Percentiles rank a stretch among this genome's conserved stretches.
Conservation (phyloP, 345 rosid species). For the Gossypium thurberi region DNA sequence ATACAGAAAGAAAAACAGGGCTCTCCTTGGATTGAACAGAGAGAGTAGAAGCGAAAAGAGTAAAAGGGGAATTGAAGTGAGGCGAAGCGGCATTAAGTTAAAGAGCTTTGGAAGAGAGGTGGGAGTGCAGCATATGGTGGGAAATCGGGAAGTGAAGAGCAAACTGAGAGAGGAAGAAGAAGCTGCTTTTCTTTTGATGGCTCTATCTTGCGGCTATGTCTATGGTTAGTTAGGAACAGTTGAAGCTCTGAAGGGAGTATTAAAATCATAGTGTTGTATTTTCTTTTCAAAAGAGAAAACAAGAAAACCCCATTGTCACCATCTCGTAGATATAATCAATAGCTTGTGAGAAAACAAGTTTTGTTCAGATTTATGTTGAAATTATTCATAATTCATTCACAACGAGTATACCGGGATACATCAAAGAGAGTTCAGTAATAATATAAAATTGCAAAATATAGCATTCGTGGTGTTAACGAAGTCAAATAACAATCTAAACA, state of each 20-base stretch:
- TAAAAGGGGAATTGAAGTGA: not conserved
- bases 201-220: slow-evolving; percentile 37
- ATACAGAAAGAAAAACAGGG: slow-evolving; percentile 60
- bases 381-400: too few relatives aligned
- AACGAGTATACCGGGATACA: too few relatives aligned
- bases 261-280: not conserved
- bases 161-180: slow-evolving; percentile 55
- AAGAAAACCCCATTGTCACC: not conserved
- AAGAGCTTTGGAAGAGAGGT: slow-evolving; percentile 7
- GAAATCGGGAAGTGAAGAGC: slow-evolving; percentile 11
- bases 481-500: not conserved
- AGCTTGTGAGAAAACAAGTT: not conserved
- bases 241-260: not conserved
- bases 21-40: slow-evolving; percentile 24
- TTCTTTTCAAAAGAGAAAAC: not conserved
- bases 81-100: slow-evolving; percentile 8
- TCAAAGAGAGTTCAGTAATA: too few relatives aligned
- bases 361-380: not conserved
- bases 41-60: slow-evolving; percentile 19
- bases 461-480: not conserved
- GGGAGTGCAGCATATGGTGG: not conserved
- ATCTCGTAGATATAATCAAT: not conserved
- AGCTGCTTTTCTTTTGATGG: slow-evolving; percentile 62
- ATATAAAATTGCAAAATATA: not conserved
- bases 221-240: slow-evolving; percentile 18